Evolutionary conservation across 2,329 filamentous ascomycete species (phyloP), one percentile per base, ranked within the genome.

Genomic region (Aspergillus udagawae): DNA sequence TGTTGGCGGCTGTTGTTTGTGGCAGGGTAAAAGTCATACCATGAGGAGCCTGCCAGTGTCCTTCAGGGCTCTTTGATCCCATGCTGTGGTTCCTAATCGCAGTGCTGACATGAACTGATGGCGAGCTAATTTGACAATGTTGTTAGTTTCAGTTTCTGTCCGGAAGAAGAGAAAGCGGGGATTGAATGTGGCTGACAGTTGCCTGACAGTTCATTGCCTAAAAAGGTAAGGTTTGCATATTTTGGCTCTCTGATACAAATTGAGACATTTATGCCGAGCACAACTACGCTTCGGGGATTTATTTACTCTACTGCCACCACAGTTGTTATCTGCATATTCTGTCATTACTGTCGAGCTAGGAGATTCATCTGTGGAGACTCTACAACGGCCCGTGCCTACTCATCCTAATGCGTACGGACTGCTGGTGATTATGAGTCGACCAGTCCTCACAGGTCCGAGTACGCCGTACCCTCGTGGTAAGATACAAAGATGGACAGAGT

Each of bases 1-100:
- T 8, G 32, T 6, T 17, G 32, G 7, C 14, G 14, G 32, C n/a
- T 17, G 32, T 38, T 17, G 32, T 14, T 23, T 47, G 20, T 14
- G 10, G 12, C 4, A n/a, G 42, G n/a, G 20, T n/a, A 17, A n/a
- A 21, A 45, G 14, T 6, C 49, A 25, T 52, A 56, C 54, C 49
- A 56, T 56, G 41, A 41, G 54, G 49, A 9, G 41, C 21, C 29
- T 56, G 54, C 42, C 28, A 21, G 7, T 57, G 51, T 32, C 55
- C 55, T 29, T 51, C 51, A 38, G 55, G 51, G 55, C 20, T 57
- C 41, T 57, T 57, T 12, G 54, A 56, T 56, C 54, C 54, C 54
- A 56, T 56, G 20, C 28, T 52, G 49, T 23, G 21, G 9, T 23
- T 38, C 27, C 21, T 6, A 28, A 23, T 44, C 20, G 28, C 44